Evolutionary conservation across 202 grass and related monocot genomes (phyloP), one percentile per base, ranked within the genome.

Genomic region (Miscanthus sacchariflorus): DNA sequence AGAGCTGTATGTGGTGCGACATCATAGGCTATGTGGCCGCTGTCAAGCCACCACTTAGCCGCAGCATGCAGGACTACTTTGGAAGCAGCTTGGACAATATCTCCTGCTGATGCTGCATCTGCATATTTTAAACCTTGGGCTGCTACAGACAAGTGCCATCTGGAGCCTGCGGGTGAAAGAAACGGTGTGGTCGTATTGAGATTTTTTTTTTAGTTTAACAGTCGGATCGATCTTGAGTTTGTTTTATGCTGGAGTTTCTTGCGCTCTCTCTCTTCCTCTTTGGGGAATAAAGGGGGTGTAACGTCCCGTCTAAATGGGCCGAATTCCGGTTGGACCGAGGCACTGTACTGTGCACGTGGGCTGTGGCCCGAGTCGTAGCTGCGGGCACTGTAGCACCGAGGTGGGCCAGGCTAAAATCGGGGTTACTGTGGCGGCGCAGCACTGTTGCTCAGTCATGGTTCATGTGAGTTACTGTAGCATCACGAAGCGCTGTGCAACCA

Each of bases 231-330:
- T 76, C 82, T 84, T 68, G 63, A 78, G 52, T 85, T 91, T 86
- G 90, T 91, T 85, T 91, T 91, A 78, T 76, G 35, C 66, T 59
- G 35, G 66, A 59, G 86, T 91, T 89, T 91, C 66, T 89, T 83
- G 83, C 73, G 82, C 73, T 42, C 64, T 11, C 43, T 65, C 72
- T 71, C 71, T 70, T 76, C 83, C 28, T 81, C 86, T 40, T 86
- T 38, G 46, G 54, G 61, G 90, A 89, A 91, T 89, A 91, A 91
- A 91, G 73, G 67, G 39, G 11, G 12, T n/a, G n/a, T n/a, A n/a
- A n/a, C n/a, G n/a, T n/a, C n/a, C n/a, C n/a, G n/a, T n/a, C n/a
- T n/a, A n/a, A n/a, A n/a, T n/a, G n/a, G n/a, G n/a, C n/a, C n/a
- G n/a, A n/a, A n/a, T n/a, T n/a, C n/a, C n/a, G n/a, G n/a, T n/a